Percentiles rank a stretch among this genome's conserved stretches.
Conservation (phyloP, 2,329 filamentous ascomycete genomes). For the Colletotrichum lupini region DNA sequence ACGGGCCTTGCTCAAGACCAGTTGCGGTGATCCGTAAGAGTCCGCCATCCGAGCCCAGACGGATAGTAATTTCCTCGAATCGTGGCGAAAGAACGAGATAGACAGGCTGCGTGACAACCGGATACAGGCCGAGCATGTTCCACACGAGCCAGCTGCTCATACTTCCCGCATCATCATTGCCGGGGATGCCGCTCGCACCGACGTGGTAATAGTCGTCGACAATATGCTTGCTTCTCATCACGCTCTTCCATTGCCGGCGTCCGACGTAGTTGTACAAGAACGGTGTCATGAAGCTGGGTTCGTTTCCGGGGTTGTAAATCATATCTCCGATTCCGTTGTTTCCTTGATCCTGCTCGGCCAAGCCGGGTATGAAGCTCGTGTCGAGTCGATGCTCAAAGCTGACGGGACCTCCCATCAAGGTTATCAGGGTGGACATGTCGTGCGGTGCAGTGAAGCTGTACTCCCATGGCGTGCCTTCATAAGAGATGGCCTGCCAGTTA, state of each 20-base stretch:
- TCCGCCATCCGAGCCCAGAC: constrained; percentile 51
- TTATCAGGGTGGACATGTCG: constrained; percentile 65
- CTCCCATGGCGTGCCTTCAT: constrained; percentile 58
- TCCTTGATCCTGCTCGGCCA: constrained; percentile 60
- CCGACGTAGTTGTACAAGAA: constrained; percentile 67
- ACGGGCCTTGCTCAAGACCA: constrained; percentile 57
- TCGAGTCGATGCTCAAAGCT: constrained; percentile 62
- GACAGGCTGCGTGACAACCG: constrained; percentile 66
- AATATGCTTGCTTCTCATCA: constrained; percentile 59
- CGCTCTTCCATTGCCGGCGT: constrained; percentile 61
- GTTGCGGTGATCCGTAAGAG: constrained; percentile 58
- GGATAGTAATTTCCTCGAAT: constrained; percentile 60
- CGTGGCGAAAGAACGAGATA: constrained; percentile 63
- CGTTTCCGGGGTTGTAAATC: constrained; percentile 67
- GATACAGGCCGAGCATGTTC: constrained; percentile 66
- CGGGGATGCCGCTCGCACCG: constrained; percentile 61
- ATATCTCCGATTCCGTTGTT: constrained; percentile 53
- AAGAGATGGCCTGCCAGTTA: constrained; percentile 65
- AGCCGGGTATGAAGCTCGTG: constrained; percentile 45
- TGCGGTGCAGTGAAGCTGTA: constrained; percentile 70
- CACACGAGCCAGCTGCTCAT: constrained; percentile 70
- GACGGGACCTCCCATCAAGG: constrained; percentile 60
- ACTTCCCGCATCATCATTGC: constrained; percentile 68
- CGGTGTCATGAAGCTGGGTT: constrained; percentile 65
- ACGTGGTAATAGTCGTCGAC: constrained; percentile 61